Conservation (phyloP, 179 eudicot species). For the Silene vulgaris region DNA sequence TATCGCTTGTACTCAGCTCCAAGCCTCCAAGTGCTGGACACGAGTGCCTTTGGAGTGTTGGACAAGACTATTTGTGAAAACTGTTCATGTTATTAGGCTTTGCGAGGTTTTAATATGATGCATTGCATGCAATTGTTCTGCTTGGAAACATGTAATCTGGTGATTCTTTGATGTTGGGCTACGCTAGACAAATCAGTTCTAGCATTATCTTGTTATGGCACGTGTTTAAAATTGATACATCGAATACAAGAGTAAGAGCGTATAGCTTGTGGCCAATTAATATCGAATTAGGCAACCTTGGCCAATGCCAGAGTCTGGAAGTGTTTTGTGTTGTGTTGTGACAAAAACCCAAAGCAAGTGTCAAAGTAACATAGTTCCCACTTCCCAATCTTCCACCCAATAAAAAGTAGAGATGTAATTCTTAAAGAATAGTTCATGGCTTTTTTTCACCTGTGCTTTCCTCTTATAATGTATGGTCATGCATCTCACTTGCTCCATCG, state of each 20-base stretch:
- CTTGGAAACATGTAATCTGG: background rate
- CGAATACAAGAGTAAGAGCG: background rate
- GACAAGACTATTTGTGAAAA: background rate
- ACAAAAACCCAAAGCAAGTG: background rate
- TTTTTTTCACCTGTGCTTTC: background rate
- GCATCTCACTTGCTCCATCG: constrained; percentile 21
- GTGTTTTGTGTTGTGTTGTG: background rate
- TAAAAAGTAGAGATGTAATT: background rate
- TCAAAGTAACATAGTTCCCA: background rate
- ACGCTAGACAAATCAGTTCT: background rate
- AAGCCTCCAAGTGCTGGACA: too few relatives aligned
- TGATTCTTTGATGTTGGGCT: background rate
- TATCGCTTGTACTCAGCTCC: background rate
- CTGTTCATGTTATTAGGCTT: background rate
- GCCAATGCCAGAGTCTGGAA: background rate
- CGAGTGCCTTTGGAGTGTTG: too few relatives aligned
- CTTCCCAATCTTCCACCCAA: too few relatives aligned
- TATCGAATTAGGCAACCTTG: background rate
- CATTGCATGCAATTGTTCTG: too few relatives aligned
- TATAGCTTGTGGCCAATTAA: background rate
- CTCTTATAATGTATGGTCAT: background rate
- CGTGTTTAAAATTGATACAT: background rate
- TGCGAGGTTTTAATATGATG: too few relatives aligned
- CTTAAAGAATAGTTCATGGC: background rate
- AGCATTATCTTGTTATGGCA: background rate